Percentiles rank a stretch among this genome's conserved stretches.
These are phyloP conservation scores for Hirsutella thompsonii DNA, from an alignment of 2,329 filamentous ascomycete genomes.

Conservation along the genomic window DNA sequence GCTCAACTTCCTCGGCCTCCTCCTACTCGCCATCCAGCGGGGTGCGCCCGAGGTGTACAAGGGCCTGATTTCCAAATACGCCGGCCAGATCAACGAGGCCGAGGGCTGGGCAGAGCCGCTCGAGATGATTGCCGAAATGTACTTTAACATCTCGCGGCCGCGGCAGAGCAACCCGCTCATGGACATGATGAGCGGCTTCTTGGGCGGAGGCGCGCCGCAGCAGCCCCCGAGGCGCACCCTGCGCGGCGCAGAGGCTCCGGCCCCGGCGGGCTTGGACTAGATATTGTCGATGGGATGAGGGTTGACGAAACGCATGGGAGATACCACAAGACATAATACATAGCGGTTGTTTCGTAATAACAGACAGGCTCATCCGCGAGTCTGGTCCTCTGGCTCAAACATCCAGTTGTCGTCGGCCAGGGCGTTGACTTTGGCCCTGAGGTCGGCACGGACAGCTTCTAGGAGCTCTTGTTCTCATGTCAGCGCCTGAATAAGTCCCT, in stretches of 20 bases:
- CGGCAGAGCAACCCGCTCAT: constrained; percentile 84
- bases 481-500: too few relatives aligned
- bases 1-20: constrained; percentile 81
- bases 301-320: not conserved
- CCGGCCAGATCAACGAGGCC: constrained; percentile 61
- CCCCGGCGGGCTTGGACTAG: constrained; percentile 47
- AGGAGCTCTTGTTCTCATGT: constrained; percentile 44
- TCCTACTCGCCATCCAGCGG: constrained; percentile 74
- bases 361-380: constrained; percentile 16
- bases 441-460: constrained; percentile 54
- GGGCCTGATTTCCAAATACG: constrained; percentile 73
- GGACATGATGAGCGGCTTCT: constrained; percentile 96
- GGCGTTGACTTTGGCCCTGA: constrained; percentile 59
- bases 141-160: constrained; percentile 84
- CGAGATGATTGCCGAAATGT: constrained; percentile 86
- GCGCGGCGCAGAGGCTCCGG: constrained; percentile 33
- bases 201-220: constrained; percentile 53
- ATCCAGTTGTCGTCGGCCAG: constrained; percentile 84
- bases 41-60: constrained; percentile 67
- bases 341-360: constrained; percentile 13
- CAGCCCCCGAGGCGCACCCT: constrained; percentile 27
- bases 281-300: constrained; percentile 2
- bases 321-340: constrained; percentile 1
- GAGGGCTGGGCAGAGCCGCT: constrained; percentile 71
- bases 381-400: constrained; percentile 58